Base-by-base conservation (phyloP, 331 rosid genomes). In the Saraca asoca region DNA sequence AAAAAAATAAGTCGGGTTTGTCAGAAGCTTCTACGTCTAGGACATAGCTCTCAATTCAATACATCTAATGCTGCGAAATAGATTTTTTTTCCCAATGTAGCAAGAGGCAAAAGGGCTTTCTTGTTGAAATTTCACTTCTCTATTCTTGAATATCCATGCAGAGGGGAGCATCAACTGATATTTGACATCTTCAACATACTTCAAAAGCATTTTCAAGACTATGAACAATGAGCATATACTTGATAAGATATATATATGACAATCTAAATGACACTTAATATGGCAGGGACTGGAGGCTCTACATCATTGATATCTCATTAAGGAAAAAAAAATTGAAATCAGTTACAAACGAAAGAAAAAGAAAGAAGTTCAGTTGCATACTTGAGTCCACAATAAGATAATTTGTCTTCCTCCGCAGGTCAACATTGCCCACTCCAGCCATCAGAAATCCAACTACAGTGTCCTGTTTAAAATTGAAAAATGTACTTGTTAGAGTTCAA, bases 351-450 rank as follows among this genome's bases (percentile, higher is more conserved):
- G 57, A 50, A 33, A 13, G n/a, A 37, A 31, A 51, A 11, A 38
- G 48, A 51, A 57, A 51, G 12, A 68, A 44, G 20, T 58, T 68
- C 51, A 64, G 39, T 53, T 55, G 49, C 90, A 6, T 88, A 94
- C 98, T 94, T 71, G 96, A 86, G 76, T 94, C 98, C 39, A 94
- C 96, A 37, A 84, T 86, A 17, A 90, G 96, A 75, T 94, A 94
- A 77, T 94, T 94, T 39, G 98, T 86, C 85, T 93, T 90, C 79
- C 98, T 86, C 58, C 98, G 85, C 72, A 93, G 66, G 86, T 94
- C 97, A 20, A 94, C 97, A 15, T 94, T 86, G 54, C 98, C 98
- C 68, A 94, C 97, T 76, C 98, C 97, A 60, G 96, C 98, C 66
- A 94, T 79, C 79, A 94, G 88, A 80, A 94, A 90, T 68, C 98